Percentiles rank a stretch among this genome's conserved stretches.
phyloP scores from a whole-genome alignment of 164 flowering plant genomes.

The Piper betle region DNA sequence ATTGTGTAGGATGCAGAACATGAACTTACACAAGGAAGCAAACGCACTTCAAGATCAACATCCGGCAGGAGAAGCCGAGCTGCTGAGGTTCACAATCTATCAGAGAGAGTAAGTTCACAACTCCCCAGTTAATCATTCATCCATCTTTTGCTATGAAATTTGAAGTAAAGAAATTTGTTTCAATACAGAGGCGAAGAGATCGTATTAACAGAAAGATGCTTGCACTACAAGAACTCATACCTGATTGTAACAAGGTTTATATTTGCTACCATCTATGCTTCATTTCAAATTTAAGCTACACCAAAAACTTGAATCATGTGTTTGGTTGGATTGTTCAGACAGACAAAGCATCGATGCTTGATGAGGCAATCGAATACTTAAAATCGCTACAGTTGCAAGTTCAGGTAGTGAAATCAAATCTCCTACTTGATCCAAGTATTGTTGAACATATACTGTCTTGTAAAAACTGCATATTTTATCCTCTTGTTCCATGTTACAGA shows the following conservation, averaged over 20 bases:
- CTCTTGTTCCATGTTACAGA: slow-evolving; percentile 22
- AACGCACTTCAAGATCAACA: slow-evolving; percentile 11
- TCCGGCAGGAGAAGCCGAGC: slow-evolving; percentile 70
- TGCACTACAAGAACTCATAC: slow-evolving; percentile 74
- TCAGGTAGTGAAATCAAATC: slow-evolving; percentile 35
- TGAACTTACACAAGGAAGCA: slow-evolving; percentile 15
- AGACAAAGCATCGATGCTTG: slow-evolving; percentile 94
- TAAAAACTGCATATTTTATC: background rate
- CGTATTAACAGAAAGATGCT: slow-evolving; percentile 86
- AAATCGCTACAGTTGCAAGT: slow-evolving; percentile 89
- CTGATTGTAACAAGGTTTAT: slow-evolving; percentile 71
- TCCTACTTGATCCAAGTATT: background rate
- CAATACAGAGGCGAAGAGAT: slow-evolving; percentile 66
- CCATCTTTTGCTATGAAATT: background rate
- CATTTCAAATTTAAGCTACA: background rate
- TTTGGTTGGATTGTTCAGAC: slow-evolving; percentile 32
- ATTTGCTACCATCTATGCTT: background rate
- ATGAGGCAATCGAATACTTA: slow-evolving; percentile 90
- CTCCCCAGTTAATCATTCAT: background rate
- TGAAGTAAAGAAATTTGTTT: too few relatives aligned
- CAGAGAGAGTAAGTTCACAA: slow-evolving; percentile 57
- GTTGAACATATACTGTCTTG: background rate
- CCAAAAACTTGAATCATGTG: background rate
- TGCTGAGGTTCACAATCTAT: slow-evolving; percentile 82
- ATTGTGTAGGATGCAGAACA: slow-evolving; percentile 13